phyloP scores from a whole-genome alignment of 805 yeast species.

The Cyberlindnera mycetangii region DNA sequence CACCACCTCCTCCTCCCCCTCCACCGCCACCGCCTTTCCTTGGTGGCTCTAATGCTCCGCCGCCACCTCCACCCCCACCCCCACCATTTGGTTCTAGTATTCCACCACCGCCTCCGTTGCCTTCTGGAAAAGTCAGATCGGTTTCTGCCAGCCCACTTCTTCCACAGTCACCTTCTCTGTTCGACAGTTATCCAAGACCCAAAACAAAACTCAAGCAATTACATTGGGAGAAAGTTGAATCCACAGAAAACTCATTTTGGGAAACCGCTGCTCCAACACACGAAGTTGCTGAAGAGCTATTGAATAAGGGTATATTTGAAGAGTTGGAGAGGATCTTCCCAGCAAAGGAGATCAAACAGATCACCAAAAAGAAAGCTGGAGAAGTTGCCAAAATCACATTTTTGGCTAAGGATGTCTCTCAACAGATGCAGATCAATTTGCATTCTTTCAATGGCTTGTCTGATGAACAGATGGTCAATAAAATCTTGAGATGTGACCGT shows the following conservation, averaged over 20 bases:
- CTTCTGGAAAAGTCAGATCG: constrained; percentile 16
- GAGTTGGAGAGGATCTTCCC: constrained; percentile 60
- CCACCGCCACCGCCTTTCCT: constrained; percentile 16
- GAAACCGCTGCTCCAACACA: constrained; percentile 38
- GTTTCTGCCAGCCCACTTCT: constrained; percentile 22
- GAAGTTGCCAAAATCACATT: constrained; percentile 49
- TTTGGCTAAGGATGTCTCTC: constrained; percentile 68
- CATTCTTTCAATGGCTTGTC: constrained; percentile 54
- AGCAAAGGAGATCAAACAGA: constrained; percentile 40
- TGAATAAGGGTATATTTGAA: constrained; percentile 58
- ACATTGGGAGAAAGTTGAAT: constrained; percentile 77
- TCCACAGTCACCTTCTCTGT: constrained; percentile 30
- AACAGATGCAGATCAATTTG: constrained; percentile 76
- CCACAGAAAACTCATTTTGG: constrained; percentile 65
- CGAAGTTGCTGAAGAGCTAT: constrained; percentile 46
- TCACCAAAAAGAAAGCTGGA: constrained; percentile 36
- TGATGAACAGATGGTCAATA: constrained; percentile 52
- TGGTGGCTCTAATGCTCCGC: constrained; percentile 14
- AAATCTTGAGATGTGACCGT: constrained; percentile 59
- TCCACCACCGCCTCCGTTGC: constrained; percentile 17
- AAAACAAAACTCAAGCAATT: constrained; percentile 67
- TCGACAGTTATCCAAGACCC: constrained; percentile 41
- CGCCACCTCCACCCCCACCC: constrained; percentile 23
- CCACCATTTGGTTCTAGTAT: constrained; percentile 10
- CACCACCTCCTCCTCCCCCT: constrained; percentile 17